phyloP scores from a whole-genome alignment of 345 rosid genomes.

The Eucalyptus regnans region DNA sequence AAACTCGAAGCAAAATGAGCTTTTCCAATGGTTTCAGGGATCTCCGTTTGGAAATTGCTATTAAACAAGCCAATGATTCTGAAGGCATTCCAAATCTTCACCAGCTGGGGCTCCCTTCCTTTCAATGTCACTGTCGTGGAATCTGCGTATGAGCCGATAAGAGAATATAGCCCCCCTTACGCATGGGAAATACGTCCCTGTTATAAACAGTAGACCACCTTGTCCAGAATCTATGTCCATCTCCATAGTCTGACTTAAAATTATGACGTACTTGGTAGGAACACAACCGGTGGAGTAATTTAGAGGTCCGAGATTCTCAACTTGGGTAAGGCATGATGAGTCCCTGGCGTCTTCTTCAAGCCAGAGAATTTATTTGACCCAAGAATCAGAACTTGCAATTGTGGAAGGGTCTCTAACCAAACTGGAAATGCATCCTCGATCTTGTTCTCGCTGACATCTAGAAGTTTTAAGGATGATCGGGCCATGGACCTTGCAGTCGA shows the following conservation, averaged over 20 bases:
- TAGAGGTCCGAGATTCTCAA: neutral
- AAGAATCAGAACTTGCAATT: neutral
- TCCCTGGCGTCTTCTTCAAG: neutral
- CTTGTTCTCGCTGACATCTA: neutral
- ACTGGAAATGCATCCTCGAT: neutral
- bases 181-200: neutral
- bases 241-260: neutral
- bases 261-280: neutral
- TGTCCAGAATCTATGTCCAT: neutral
- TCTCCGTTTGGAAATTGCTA: neutral
- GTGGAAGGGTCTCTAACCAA: neutral
- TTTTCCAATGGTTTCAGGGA: neutral
- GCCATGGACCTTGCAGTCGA: neutral
- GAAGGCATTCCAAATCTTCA: neutral
- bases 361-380: neutral
- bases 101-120: neutral
- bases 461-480: neutral
- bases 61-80: neutral
- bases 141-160: neutral
- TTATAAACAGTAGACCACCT: neutral
- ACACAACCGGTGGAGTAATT: neutral
- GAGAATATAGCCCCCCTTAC: neutral
- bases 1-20: neutral
- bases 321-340: neutral
- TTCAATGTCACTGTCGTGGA: neutral